A percentile compares a stretch with the other conserved stretches of the same genome.
These are phyloP conservation scores for Boechera retrofracta DNA, from an alignment of 345 rosid species.

Conservation along the genomic window DNA sequence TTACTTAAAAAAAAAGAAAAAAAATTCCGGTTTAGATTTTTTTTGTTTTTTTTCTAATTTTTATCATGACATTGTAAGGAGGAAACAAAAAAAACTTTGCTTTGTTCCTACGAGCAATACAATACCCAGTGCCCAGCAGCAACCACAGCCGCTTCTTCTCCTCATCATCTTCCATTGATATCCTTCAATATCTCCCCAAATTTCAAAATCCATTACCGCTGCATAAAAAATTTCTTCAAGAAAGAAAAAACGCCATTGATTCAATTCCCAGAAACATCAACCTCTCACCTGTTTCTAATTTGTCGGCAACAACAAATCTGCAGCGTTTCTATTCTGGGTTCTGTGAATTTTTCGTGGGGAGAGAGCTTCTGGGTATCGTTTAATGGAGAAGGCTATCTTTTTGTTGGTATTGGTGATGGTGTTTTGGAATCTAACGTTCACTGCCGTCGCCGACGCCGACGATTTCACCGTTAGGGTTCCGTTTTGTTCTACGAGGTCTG, in stretches of 20 bases:
- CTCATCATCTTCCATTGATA: constrained; percentile 24
- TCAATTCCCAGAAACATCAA: constrained; percentile 17
- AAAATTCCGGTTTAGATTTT: background rate
- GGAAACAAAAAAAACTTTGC: background rate
- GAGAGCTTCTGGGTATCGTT: constrained; percentile 24
- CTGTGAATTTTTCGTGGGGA: background rate
- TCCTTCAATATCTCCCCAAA: background rate
- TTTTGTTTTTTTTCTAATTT: background rate
- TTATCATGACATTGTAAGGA: background rate
- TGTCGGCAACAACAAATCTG: constrained; percentile 28
- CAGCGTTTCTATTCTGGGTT: background rate
- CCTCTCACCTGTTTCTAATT: constrained; percentile 12
- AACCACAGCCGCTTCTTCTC: constrained; percentile 44
- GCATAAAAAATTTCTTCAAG: background rate
- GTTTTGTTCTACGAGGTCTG: constrained; percentile 53
- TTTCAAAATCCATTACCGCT: background rate
- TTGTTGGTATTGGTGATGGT: constrained; percentile 45
- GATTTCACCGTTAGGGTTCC: constrained; percentile 45
- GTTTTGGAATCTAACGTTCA: constrained; percentile 45
- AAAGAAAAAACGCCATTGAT: constrained; percentile 8
- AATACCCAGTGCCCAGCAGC: constrained; percentile 31
- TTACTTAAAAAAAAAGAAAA: background rate
- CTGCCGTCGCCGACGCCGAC: constrained; percentile 21
- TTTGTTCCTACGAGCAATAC: constrained; percentile 33
- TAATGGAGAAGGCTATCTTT: constrained; percentile 50